phyloP scores from a whole-genome alignment of 139 green algal genomes.

The Chara braunii region DNA sequence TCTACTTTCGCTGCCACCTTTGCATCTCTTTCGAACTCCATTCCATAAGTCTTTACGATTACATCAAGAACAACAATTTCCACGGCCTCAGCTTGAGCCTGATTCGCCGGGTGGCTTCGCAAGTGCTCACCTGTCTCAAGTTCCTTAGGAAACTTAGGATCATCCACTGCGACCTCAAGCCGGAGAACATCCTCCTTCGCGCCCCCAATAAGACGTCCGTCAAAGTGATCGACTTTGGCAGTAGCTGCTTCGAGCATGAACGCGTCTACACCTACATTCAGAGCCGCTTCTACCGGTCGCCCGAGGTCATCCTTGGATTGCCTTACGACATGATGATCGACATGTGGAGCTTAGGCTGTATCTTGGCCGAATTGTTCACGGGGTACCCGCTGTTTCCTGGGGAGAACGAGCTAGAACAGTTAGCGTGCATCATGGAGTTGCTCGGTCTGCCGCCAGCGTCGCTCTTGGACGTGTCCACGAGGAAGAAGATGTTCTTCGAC shows the following conservation, averaged over 20 bases:
- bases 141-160: constrained; percentile 51
- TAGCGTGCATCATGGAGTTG: constrained; percentile 39
- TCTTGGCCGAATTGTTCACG: constrained; percentile 67
- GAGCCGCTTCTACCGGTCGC: constrained; percentile 55
- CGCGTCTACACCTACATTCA: constrained; percentile 79
- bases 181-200: constrained; percentile 73
- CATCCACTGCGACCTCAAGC: constrained; percentile 80
- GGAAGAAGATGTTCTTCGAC: constrained; percentile 74
- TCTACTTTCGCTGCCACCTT: constrained; percentile 76
- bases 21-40: constrained; percentile 84
- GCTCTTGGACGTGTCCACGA: constrained; percentile 53
- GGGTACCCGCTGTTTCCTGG: constrained; percentile 69
- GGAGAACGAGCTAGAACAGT: constrained; percentile 29
- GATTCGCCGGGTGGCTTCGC: constrained; percentile 58
- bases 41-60: constrained; percentile 81
- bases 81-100: constrained; percentile 56
- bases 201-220: constrained; percentile 55
- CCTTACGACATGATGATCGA: constrained; percentile 64
- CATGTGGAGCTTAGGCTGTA: constrained; percentile 79
- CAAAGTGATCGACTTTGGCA: constrained; percentile 84
- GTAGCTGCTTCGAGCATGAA: constrained; percentile 52
- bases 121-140: constrained; percentile 54
- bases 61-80: constrained; percentile 77
- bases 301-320: constrained; percentile 58
- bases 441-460: constrained; percentile 46